Conservation (phyloP, 192 early-diverging fungal genomes). For the Podila verticillata region DNA sequence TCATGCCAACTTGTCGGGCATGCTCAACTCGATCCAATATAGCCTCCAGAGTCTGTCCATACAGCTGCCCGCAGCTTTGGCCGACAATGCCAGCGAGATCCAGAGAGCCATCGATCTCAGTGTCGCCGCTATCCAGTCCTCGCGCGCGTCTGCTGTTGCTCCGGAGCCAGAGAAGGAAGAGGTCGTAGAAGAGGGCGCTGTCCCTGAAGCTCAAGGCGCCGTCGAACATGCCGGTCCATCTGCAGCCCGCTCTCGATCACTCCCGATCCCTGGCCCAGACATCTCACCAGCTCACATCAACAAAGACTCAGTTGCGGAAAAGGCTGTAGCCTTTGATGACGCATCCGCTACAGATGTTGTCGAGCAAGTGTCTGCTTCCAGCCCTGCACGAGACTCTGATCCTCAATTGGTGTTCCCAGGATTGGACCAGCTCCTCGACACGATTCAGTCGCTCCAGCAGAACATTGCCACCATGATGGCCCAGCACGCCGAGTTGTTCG, state of each 20-base stretch:
- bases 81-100: not conserved
- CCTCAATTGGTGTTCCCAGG: not conserved
- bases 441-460: constrained; percentile 4
- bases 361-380: not conserved
- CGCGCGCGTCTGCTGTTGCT: not conserved
- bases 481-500: constrained; percentile 5
- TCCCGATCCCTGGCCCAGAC: not conserved
- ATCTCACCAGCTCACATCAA: not conserved
- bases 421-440: not conserved
- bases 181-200: not conserved
- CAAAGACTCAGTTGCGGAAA: not conserved
- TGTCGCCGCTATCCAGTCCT: not conserved
- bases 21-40: not conserved
- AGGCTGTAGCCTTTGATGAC: not conserved
- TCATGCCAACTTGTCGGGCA: not conserved
- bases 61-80: not conserved
- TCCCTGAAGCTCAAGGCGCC: not conserved
- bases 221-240: not conserved
- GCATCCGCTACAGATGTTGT: not conserved
- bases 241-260: not conserved
- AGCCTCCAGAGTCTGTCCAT: not conserved
- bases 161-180: not conserved
- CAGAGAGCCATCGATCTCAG: not conserved
- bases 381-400: not conserved
- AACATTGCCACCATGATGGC: constrained; percentile 12